Base-by-base conservation (phyloP, 176 grass and related monocot species). In the Cocos nucifera region DNA sequence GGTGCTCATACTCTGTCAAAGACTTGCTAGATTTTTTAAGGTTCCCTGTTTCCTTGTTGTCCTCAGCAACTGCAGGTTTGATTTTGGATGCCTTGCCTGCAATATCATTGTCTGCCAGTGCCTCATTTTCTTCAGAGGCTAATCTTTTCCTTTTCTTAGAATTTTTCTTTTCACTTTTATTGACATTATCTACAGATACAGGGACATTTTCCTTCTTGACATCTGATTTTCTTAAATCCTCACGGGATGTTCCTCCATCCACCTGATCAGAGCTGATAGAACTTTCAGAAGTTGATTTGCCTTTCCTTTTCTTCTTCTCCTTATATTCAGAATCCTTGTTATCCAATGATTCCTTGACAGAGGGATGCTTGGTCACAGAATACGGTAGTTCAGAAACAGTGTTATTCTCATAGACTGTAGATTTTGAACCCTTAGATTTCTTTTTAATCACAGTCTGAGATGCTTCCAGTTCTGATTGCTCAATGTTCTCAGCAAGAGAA, bases 271-370 rank as follows among this genome's bases (percentile, higher is more conserved):
- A 81, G 19, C 53, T 56, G 15, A 50, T 19, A 15, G 39, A 22
- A 9, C 39, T 17, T 28, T 80, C 69, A 0, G 52, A 57, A 59
- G 51, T 17, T 30, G 67, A 82, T 58, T 89, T 85, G 2, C 19
- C 62, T 53, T 83, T 91, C 58, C 73, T 90, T 69, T 84, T 86
- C 51, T 89, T 95, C 70, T 79, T 89, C 14, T 75, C 62, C 56
- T 75, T 83, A 22, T 78, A 15, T 22, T 67, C 16, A 70, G 61
- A 53, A 58, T 57, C 59, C 50, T 56, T 73, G 28, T 62, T 12
- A 24, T 19, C 51, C 25, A 66, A 68, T 14, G 2, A 26, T 12
- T 32, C 61, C 5, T 78, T 27, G 21, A 20, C 26, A 20, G 28
- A 44, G 10, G 35, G 9, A 44, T 44, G 35, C 35, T 12, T 44